Evolutionary conservation across 1,284 basidiomycete species (phyloP).

Genomic region (Flammula alnicola): DNA sequence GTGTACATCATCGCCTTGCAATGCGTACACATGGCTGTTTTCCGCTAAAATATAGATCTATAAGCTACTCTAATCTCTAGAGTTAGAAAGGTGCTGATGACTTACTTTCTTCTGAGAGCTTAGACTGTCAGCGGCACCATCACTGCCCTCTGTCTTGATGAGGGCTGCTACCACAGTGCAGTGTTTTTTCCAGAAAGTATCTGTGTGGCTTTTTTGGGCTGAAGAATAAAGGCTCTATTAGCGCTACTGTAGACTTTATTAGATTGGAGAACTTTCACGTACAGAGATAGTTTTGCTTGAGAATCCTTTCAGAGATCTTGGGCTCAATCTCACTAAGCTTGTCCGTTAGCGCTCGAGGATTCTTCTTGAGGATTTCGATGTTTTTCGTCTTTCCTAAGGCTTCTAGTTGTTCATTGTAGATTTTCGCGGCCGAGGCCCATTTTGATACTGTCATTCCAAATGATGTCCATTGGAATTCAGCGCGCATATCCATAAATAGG

Average conservation of each 20-base stretch:
- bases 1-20: not conserved
- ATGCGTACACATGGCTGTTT: not conserved
- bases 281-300: constrained; percentile 6
- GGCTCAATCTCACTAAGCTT: constrained; percentile 10
- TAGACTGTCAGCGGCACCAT: not conserved
- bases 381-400: not conserved
- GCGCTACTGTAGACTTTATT: not conserved
- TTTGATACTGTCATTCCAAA: constrained; percentile 7
- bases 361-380: constrained; percentile 1
- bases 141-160: not conserved
- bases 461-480: constrained; percentile 4
- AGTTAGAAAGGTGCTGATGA: not conserved
- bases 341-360: constrained; percentile 6
- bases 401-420: constrained; percentile 1
- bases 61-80: not conserved
- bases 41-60: not conserved
- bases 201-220: not conserved
- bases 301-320: not conserved
- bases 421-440: constrained; percentile 4
- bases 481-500: constrained; percentile 13
- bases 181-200: constrained; percentile 10
- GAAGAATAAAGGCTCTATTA: not conserved
- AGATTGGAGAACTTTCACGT: no score
- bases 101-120: not conserved
- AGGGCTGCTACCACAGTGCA: constrained; percentile 9